A percentile compares a stretch with the other conserved stretches of the same genome.
phyloP scores from a whole-genome alignment of 208 protist genomes.

The Crithidia bombi region DNA sequence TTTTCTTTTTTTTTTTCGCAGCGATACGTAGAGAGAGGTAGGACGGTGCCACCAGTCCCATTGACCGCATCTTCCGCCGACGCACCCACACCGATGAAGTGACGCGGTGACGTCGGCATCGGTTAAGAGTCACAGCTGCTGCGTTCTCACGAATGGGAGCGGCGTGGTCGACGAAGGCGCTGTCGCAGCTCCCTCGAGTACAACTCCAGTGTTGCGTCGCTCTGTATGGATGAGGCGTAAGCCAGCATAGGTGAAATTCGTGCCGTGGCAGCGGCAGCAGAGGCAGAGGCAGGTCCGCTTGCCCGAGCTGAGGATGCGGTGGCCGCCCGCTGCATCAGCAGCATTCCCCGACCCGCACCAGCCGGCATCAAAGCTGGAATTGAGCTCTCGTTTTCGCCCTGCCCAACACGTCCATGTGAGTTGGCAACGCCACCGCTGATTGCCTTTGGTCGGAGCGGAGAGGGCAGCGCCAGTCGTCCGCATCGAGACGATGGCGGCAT shows the following conservation, averaged over 20 bases:
- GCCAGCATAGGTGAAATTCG: conserved; percentile 23
- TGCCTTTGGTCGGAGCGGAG: neutral
- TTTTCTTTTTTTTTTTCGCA: too few relatives aligned
- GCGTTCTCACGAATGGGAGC: neutral
- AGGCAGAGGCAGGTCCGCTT: neutral
- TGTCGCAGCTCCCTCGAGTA: conserved; percentile 27
- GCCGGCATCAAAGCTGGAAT: too few relatives aligned
- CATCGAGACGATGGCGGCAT: too few relatives aligned
- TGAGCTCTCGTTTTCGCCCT: neutral
- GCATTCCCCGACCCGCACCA: neutral
- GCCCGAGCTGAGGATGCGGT: neutral
- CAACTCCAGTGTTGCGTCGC: conserved; percentile 15
- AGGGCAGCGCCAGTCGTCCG: neutral
- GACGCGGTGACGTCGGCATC: too few relatives aligned
- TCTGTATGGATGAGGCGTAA: conserved; percentile 14
- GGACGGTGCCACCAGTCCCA: too few relatives aligned
- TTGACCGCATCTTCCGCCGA: too few relatives aligned
- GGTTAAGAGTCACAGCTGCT: neutral
- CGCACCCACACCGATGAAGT: too few relatives aligned
- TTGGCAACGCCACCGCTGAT: too few relatives aligned
- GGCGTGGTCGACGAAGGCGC: conserved; percentile 20
- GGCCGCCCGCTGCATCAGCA: neutral
- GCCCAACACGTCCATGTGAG: neutral
- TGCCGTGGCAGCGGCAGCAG: neutral
- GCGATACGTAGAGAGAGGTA: too few relatives aligned